Conservation (phyloP, 352 stramenopile species). For the Phytopythium cucurbitacearum region DNA sequence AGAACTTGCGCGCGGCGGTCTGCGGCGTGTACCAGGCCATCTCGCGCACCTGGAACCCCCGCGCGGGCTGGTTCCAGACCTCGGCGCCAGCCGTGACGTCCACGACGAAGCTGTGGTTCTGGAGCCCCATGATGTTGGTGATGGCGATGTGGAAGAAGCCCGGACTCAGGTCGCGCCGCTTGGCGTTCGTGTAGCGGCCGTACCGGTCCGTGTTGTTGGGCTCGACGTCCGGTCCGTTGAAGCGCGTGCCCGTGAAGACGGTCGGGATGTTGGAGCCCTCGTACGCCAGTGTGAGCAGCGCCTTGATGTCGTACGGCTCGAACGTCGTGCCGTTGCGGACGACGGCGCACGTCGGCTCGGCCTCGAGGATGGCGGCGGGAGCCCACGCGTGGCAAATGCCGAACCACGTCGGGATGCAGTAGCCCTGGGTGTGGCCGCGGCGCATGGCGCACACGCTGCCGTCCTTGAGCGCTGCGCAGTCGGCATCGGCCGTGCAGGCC, state of each 20-base stretch:
- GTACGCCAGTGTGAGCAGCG: slow-evolving; percentile 43
- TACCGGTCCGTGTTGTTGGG: slow-evolving; percentile 42
- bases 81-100: slow-evolving; percentile 49
- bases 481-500: slow-evolving; percentile 19
- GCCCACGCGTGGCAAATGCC: slow-evolving; percentile 63
- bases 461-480: slow-evolving; percentile 32
- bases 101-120: slow-evolving; percentile 45
- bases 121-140: slow-evolving; percentile 44
- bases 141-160: slow-evolving; percentile 55
- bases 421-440: slow-evolving; percentile 14
- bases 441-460: slow-evolving; percentile 42
- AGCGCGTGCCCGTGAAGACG: slow-evolving; percentile 50
- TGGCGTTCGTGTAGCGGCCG: slow-evolving; percentile 35
- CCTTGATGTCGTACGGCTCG: slow-evolving; percentile 59
- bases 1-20: slow-evolving; percentile 36
- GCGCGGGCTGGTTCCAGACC: slow-evolving; percentile 62
- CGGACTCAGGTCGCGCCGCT: slow-evolving; percentile 36
- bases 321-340: slow-evolving; percentile 47
- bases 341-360: slow-evolving; percentile 40
- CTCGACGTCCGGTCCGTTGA: slow-evolving; percentile 38
- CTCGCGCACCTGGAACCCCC: slow-evolving; percentile 40
- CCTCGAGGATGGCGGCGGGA: slow-evolving; percentile 42
- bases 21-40: slow-evolving; percentile 35
- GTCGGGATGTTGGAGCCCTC: slow-evolving; percentile 45
- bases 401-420: slow-evolving; percentile 58